Evolutionary conservation across 495 filamentous ascomycete genomes (phyloP).

Genomic region (Xylaria scruposa): DNA sequence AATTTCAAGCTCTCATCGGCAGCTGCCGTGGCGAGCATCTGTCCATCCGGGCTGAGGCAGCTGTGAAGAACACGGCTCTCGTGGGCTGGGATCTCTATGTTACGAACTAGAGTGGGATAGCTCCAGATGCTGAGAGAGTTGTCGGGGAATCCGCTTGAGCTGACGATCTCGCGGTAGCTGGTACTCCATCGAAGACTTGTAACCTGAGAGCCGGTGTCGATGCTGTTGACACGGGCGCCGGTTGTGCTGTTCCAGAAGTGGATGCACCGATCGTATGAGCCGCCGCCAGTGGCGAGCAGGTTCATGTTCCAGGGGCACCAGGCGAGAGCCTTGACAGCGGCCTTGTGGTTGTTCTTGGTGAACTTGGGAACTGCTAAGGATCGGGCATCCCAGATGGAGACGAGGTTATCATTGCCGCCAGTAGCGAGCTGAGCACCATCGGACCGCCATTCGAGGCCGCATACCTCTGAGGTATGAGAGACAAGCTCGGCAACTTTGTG

Average conservation of each 20-base stretch:
- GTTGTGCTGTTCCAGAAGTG: slow-evolving; percentile 99
- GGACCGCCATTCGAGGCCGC: slow-evolving; percentile 94
- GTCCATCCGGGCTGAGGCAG: slow-evolving; percentile 92
- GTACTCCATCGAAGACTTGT: slow-evolving; percentile 95
- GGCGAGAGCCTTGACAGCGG: slow-evolving; percentile 95
- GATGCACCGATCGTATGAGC: slow-evolving; percentile 95
- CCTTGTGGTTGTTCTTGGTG: slow-evolving; percentile 98
- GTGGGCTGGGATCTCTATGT: slow-evolving; percentile 98
- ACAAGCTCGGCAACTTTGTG: slow-evolving; percentile 98
- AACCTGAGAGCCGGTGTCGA: slow-evolving; percentile 96
- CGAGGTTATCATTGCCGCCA: slow-evolving; percentile 97
- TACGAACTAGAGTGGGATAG: slow-evolving; percentile 94
- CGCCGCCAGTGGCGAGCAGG: slow-evolving; percentile 93
- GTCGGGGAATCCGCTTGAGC: slow-evolving; percentile 96
- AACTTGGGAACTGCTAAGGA: slow-evolving; percentile 93
- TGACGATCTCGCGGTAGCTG: slow-evolving; percentile 96
- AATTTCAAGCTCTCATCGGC: slow-evolving; percentile 98
- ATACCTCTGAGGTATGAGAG: slow-evolving; percentile 96
- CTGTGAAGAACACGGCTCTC: slow-evolving; percentile 96
- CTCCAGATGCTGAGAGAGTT: slow-evolving; percentile 99
- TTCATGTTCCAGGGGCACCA: slow-evolving; percentile 99
- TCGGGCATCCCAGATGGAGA: slow-evolving; percentile 98
- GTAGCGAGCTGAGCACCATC: slow-evolving; percentile 97
- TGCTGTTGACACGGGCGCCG: slow-evolving; percentile 96
- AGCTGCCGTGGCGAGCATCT: slow-evolving; percentile 94